A percentile compares a stretch with the other conserved stretches of the same genome.
Conservation (phyloP, 2,329 filamentous ascomycete species). For the Colletotrichum magnum region DNA sequence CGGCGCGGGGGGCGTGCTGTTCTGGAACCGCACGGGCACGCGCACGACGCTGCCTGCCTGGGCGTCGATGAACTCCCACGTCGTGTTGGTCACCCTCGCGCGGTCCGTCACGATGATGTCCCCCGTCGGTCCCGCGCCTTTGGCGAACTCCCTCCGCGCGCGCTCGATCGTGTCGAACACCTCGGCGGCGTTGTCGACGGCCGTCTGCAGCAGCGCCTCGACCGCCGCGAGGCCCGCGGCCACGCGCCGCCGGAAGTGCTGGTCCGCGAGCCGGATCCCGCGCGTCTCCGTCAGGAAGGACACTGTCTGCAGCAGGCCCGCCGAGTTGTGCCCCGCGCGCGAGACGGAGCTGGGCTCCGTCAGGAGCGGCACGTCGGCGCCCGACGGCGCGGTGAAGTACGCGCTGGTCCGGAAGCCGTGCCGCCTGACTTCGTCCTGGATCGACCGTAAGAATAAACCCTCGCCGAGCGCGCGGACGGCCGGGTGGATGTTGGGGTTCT, state of each 20-base stretch:
- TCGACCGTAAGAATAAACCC: slow-evolving; percentile 45
- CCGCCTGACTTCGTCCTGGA: slow-evolving; percentile 45
- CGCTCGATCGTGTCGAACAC: slow-evolving; percentile 46
- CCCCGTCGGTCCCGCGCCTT: slow-evolving; percentile 42
- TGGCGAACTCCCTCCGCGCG: slow-evolving; percentile 46
- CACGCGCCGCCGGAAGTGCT: slow-evolving; percentile 49
- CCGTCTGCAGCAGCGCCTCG: slow-evolving; percentile 46
- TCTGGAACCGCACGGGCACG: slow-evolving; percentile 46
- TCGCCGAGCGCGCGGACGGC: slow-evolving; percentile 48
- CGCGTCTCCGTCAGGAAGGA: slow-evolving; percentile 48
- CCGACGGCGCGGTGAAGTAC: slow-evolving; percentile 44
- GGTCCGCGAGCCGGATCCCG: slow-evolving; percentile 47
- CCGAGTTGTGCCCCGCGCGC: slow-evolving; percentile 24
- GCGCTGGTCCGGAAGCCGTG: slow-evolving; percentile 47
- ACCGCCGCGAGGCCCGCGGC: slow-evolving; percentile 46
- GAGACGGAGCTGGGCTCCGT: slow-evolving; percentile 46
- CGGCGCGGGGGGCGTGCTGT: slow-evolving; percentile 44
- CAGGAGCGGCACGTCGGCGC: slow-evolving; percentile 45
- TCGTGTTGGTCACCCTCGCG: slow-evolving; percentile 38
- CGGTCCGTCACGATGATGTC: slow-evolving; percentile 47
- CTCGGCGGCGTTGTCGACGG: slow-evolving; percentile 46
- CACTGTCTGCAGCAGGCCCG: slow-evolving; percentile 45
- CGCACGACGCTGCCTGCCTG: slow-evolving; percentile 46
- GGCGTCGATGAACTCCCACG: slow-evolving; percentile 46
- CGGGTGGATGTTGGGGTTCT: slow-evolving; percentile 50